phyloP scores from a whole-genome alignment of 176 grass and related monocot species.

The Dendrocalamus sinicus region DNA sequence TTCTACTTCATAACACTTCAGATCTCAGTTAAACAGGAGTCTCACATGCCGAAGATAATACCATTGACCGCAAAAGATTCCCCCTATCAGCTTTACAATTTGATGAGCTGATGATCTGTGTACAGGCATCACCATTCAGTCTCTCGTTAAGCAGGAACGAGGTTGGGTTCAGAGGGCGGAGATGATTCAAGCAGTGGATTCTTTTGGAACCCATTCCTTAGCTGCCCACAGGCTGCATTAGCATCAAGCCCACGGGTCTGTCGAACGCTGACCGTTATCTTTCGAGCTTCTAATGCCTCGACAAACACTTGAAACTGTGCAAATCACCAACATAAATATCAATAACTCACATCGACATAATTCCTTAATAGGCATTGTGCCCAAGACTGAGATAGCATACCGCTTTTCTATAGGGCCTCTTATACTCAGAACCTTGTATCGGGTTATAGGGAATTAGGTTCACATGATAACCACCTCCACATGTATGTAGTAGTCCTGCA shows the following conservation, averaged over 20 bases:
- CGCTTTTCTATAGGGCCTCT: conserved; percentile 92
- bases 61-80: background rate
- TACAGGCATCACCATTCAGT: conserved; percentile 11
- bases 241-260: conserved; percentile 92
- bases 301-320: conserved; percentile 70
- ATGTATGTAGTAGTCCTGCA: conserved; percentile 60
- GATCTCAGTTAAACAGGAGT: too few species aligned
- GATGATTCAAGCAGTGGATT: conserved; percentile 57
- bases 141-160: conserved; percentile 41
- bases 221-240: conserved; percentile 87
- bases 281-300: conserved; percentile 67
- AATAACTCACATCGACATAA: background rate
- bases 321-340: background rate
- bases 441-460: conserved; percentile 97
- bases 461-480: conserved; percentile 85
- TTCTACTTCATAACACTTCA: too few species aligned
- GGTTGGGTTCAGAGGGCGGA: conserved; percentile 31
- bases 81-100: background rate
- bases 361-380: background rate
- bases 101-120: background rate
- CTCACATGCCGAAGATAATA: too few species aligned
- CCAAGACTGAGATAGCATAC: conserved; percentile 42
- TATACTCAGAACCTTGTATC: conserved; percentile 87
- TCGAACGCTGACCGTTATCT: conserved; percentile 79
- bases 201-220: conserved; percentile 91